Conservation (phyloP, 331 rosid species). For the Arachis monticola region DNA sequence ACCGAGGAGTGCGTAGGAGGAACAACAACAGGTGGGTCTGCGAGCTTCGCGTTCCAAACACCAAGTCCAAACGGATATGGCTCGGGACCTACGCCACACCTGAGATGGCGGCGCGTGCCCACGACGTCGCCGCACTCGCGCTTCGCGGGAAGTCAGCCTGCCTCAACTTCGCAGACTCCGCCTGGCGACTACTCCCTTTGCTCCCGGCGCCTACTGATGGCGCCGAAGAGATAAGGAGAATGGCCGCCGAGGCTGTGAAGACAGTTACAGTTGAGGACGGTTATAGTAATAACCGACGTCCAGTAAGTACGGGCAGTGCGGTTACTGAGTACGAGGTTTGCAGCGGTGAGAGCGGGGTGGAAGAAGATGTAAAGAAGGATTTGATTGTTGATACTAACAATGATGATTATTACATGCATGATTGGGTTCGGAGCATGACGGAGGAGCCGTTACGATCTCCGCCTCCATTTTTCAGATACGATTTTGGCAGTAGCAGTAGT, state of each 20-base stretch:
- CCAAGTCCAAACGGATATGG: conserved; percentile 69
- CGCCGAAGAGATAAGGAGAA: conserved; percentile 51
- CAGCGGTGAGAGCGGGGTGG: neutral
- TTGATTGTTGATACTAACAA: neutral
- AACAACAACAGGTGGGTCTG: conserved; percentile 86
- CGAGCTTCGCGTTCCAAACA: conserved; percentile 73
- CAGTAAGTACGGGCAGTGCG: neutral
- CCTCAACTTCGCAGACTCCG: conserved; percentile 84
- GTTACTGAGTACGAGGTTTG: conserved; percentile 30
- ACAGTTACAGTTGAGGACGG: conserved; percentile 33
- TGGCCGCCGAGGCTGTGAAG: conserved; percentile 66
- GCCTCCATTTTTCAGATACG: conserved; percentile 23
- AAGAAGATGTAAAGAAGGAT: neutral
- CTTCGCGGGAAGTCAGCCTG: conserved; percentile 64
- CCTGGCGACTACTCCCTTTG: conserved; percentile 48
- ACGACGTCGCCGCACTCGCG: conserved; percentile 76
- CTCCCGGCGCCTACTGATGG: conserved; percentile 49
- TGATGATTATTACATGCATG: conserved; percentile 35
- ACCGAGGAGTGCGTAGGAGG: conserved; percentile 72
- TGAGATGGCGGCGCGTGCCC: conserved; percentile 95
- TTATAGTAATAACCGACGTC: neutral
- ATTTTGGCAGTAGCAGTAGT: neutral
- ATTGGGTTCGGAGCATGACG: conserved; percentile 56
- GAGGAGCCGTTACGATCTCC: conserved; percentile 73
- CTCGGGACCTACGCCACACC: conserved; percentile 73